Percentiles rank a stretch among this genome's conserved stretches.
Conservation (phyloP, 129 eudicot genomes). For the Sambucus nigra region DNA sequence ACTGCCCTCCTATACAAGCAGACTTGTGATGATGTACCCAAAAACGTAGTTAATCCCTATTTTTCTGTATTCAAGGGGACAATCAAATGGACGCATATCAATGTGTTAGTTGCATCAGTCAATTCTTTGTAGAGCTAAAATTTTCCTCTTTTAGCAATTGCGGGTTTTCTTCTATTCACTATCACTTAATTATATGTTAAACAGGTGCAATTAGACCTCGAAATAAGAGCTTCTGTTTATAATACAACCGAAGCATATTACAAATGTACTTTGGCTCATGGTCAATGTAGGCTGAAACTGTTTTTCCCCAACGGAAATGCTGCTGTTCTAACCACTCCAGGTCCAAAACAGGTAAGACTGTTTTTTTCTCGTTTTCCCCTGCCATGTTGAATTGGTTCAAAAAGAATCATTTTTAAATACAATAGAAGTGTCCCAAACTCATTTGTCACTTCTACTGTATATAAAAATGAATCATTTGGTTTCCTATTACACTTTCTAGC, state of each 20-base stretch:
- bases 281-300: slow-evolving; percentile 8
- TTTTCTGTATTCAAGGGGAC: too few relatives aligned
- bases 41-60: too few relatives aligned
- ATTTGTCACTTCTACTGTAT: too few relatives aligned
- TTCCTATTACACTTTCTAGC: background rate
- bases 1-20: too few relatives aligned
- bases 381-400: background rate
- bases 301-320: slow-evolving; percentile 3
- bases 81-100: too few relatives aligned
- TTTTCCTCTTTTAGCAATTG: too few relatives aligned
- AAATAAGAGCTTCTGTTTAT: slow-evolving; percentile 14
- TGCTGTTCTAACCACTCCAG: slow-evolving; percentile 17
- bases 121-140: too few relatives aligned
- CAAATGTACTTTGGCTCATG: slow-evolving; percentile 16
- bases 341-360: slow-evolving; percentile 9
- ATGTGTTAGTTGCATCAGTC: background rate
- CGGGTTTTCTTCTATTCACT: too few relatives aligned
- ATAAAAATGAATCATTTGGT: background rate
- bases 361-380: background rate
- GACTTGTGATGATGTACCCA: too few relatives aligned
- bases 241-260: slow-evolving; percentile 15
- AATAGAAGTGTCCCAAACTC: too few relatives aligned
- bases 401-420: background rate
- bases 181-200: background rate
- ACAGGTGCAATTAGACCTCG: slow-evolving; percentile 20